A percentile compares a stretch with the other conserved stretches of the same genome.
Evolutionary conservation across 139 green algal genomes (phyloP).

Genomic region (Diplosphaera chodatii): DNA sequence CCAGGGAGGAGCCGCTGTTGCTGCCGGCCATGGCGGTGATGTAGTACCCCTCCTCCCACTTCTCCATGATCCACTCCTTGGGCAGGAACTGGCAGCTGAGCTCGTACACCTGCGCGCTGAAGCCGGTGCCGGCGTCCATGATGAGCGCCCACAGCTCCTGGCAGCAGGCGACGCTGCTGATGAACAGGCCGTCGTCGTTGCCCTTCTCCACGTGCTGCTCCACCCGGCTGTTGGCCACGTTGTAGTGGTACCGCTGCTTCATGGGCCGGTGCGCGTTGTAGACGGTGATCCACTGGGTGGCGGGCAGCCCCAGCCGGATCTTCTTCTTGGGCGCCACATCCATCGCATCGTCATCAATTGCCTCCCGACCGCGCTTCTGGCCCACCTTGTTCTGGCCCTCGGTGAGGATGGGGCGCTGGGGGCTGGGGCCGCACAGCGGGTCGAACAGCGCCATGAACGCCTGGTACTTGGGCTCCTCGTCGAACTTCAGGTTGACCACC

Average conservation of each 20-base stretch:
- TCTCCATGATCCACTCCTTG: constrained; percentile 99
- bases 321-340: constrained; percentile 89
- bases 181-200: constrained; percentile 97
- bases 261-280: constrained; percentile 97
- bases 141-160: constrained; percentile 96
- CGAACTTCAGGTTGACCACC: constrained; percentile 98
- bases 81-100: constrained; percentile 88
- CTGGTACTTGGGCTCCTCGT: constrained; percentile 94
- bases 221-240: constrained; percentile 92
- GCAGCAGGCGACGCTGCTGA: constrained; percentile 92
- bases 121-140: constrained; percentile 95
- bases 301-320: constrained; percentile 89
- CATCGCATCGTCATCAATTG: constrained; percentile 57
- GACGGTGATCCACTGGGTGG: constrained; percentile 98
- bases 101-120: constrained; percentile 82
- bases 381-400: constrained; percentile 46
- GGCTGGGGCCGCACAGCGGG: constrained; percentile 75
- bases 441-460: constrained; percentile 90
- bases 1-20: constrained; percentile 61
- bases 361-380: constrained; percentile 82
- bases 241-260: constrained; percentile 99
- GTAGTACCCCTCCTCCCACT: constrained; percentile 99
- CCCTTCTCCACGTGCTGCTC: constrained; percentile 95
- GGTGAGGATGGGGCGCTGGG: constrained; percentile 69
- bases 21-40: constrained; percentile 96